Evolutionary conservation across 23 red algal species (phyloP), one percentile per base, ranked within the genome.

Genomic region (Chondrus crispus): DNA sequence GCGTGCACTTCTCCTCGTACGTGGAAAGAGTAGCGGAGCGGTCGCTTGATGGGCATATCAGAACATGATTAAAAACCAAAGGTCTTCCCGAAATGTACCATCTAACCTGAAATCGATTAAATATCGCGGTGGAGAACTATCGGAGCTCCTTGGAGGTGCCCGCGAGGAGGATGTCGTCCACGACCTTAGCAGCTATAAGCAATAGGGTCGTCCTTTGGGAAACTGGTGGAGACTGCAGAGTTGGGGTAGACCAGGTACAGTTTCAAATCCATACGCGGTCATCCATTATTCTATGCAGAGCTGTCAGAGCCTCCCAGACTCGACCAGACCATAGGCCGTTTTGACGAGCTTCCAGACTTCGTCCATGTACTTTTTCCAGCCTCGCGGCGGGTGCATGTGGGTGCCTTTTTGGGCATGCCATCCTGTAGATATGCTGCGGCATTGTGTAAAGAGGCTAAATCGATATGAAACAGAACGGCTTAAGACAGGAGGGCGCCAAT

Each of bases 161-260:
- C 24, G 43, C 71, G 44, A 76, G 33, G 39, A 76, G 71, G 7
- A 76, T 8, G 28, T 76, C 71, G 54, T 88, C 84, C 42, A 88
- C 84, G 18, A 88, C 62, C 36, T 88, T 88, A 5, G 64, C 84
- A 19, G 77, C 5, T n/a, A 50, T 46, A 6, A 89, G 85, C 39
- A 35, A 30, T 1, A 89, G 6, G 2, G 2, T n/a, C 28, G 68
- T 32, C 36, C 62, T 22, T n/a, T n/a, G n/a, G n/a, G n/a, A n/a
- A 37, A 29, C 68, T 54, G 1, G 19, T 47, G 18, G 38, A 45
- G 36, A 14, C 53, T n/a, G n/a, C n/a, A n/a, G n/a, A n/a, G n/a
- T n/a, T n/a, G n/a, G n/a, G n/a, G n/a, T n/a, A n/a, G n/a, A n/a
- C n/a, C n/a, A n/a, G n/a, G n/a, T n/a, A n/a, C n/a, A n/a, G n/a